A percentile compares a stretch with the other conserved stretches of the same genome.
These are phyloP conservation scores for Trichothecium sympodiale DNA, from an alignment of 2,329 filamentous ascomycete genomes.

Conservation along the genomic window DNA sequence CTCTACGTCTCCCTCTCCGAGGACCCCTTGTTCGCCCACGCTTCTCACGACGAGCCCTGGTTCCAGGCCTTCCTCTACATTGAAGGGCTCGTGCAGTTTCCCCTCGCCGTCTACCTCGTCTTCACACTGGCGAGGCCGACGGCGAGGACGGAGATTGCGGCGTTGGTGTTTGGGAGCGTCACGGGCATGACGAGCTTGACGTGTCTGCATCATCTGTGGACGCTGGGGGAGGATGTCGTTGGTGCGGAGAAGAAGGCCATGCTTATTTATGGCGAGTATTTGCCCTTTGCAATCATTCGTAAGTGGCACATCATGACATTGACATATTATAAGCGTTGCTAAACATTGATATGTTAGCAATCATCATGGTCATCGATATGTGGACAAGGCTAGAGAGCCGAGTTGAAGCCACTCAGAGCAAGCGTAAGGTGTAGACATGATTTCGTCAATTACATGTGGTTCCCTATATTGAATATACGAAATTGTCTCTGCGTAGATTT, in stretches of 20 bases:
- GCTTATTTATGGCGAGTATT: conserved; percentile 37
- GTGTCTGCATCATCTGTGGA: conserved; percentile 38
- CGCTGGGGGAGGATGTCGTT: conserved; percentile 36
- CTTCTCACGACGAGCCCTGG: conserved; percentile 30
- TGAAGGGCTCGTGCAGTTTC: conserved; percentile 39
- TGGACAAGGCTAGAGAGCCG: conserved; percentile 36
- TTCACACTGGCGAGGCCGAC: conserved; percentile 19
- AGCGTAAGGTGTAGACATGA: too few species aligned
- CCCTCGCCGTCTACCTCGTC: conserved; percentile 36
- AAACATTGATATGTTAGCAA: conserved; percentile 24
- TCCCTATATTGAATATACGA: too few species aligned
- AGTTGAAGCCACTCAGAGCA: conserved; percentile 20
- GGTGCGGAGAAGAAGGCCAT: conserved; percentile 30
- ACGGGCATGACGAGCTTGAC: conserved; percentile 38
- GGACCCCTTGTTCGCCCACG: conserved; percentile 39
- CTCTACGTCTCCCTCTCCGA: conserved; percentile 37
- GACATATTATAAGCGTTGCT: conserved; percentile 1
- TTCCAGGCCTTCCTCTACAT: conserved; percentile 38
- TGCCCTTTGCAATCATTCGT: conserved; percentile 42
- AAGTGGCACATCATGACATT: conserved; percentile 16
- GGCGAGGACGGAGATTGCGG: conserved; percentile 34
- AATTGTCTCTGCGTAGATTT: too few species aligned
- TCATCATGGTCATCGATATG: conserved; percentile 43
- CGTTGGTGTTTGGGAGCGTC: conserved; percentile 39
- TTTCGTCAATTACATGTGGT: too few species aligned